Percentiles rank a stretch among this genome's conserved stretches.
phyloP scores from a whole-genome alignment of 768 basidiomycete species.

The Cyclocybe aegerita region DNA sequence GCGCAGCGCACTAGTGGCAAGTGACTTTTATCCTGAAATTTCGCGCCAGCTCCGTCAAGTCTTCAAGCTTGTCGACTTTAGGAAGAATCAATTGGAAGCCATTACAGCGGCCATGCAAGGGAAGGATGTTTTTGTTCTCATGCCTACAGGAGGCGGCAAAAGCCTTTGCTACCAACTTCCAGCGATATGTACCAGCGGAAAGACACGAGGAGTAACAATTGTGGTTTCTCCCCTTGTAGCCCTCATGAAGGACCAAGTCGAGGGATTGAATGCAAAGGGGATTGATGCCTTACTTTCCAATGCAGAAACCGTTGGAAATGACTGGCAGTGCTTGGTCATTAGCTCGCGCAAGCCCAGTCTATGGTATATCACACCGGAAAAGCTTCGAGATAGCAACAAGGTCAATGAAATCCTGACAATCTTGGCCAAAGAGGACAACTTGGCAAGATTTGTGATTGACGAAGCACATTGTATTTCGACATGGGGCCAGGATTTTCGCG shows the following conservation, averaged over 20 bases:
- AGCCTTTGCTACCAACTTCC: slow-evolving; percentile 90
- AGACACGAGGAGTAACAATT: slow-evolving; percentile 79
- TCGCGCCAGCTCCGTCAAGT: slow-evolving; percentile 48
- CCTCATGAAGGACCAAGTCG: slow-evolving; percentile 88
- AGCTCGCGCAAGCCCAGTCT: slow-evolving; percentile 56
- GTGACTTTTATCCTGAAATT: slow-evolving; percentile 48
- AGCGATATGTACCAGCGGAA: slow-evolving; percentile 72
- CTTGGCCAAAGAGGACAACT: slow-evolving; percentile 53
- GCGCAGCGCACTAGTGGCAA: slow-evolving; percentile 3
- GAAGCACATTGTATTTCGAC: slow-evolving; percentile 94
- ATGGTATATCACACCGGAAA: slow-evolving; percentile 92
- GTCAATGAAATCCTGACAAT: slow-evolving; percentile 54
- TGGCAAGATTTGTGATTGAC: slow-evolving; percentile 93
- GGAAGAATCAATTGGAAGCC: slow-evolving; percentile 83
- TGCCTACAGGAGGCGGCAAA: slow-evolving; percentile 96
- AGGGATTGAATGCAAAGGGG: slow-evolving; percentile 57
- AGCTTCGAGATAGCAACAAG: slow-evolving; percentile 61
- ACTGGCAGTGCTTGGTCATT: slow-evolving; percentile 44
- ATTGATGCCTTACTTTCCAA: slow-evolving; percentile 74
- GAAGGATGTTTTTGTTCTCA: slow-evolving; percentile 88
- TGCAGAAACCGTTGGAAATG: slow-evolving; percentile 43
- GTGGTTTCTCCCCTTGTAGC: slow-evolving; percentile 89
- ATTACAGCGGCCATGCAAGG: slow-evolving; percentile 79
- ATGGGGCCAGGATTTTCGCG: slow-evolving; percentile 94
- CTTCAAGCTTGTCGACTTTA: slow-evolving; percentile 71